Percentiles rank a stretch among this genome's conserved stretches.
Evolutionary conservation across 805 yeast species (phyloP).

Genomic region (Pichia membranifaciens): DNA sequence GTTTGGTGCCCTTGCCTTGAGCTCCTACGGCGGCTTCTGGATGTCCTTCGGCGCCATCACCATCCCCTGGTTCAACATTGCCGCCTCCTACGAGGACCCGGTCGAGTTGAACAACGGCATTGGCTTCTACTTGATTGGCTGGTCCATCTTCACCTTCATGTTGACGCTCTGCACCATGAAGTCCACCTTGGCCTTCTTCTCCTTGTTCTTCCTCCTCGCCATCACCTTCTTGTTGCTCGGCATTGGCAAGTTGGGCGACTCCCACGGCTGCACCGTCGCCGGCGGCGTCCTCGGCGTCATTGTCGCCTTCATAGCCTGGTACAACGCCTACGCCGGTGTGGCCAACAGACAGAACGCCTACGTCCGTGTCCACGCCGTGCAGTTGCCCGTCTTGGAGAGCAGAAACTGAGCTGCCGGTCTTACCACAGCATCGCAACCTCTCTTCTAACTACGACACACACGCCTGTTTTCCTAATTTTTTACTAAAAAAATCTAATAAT

Average conservation of each 20-base stretch:
- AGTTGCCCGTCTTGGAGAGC: slow-evolving; percentile 26
- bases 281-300: slow-evolving; percentile 64
- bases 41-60: slow-evolving; percentile 62
- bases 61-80: slow-evolving; percentile 53
- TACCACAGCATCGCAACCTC: no score
- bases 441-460: no score
- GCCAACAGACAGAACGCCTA: slow-evolving; percentile 62
- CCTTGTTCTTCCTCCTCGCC: slow-evolving; percentile 48
- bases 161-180: slow-evolving; percentile 53
- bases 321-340: slow-evolving; percentile 65
- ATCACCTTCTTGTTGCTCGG: slow-evolving; percentile 48
- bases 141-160: slow-evolving; percentile 60
- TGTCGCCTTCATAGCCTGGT: slow-evolving; percentile 59
- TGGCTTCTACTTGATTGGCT: slow-evolving; percentile 56
- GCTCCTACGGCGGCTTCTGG: slow-evolving; percentile 72
- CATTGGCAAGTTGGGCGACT: slow-evolving; percentile 47
- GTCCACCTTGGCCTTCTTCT: slow-evolving; percentile 46
- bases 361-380: slow-evolving; percentile 33
- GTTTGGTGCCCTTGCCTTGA: slow-evolving; percentile 62
- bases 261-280: slow-evolving; percentile 36
- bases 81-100: slow-evolving; percentile 42
- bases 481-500: no score
- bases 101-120: slow-evolving; percentile 43
- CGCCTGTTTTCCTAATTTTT: no score
- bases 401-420: no score